Base-by-base conservation (phyloP, 176 grass and related monocot genomes). In the Cenchrus fungigraminus region DNA sequence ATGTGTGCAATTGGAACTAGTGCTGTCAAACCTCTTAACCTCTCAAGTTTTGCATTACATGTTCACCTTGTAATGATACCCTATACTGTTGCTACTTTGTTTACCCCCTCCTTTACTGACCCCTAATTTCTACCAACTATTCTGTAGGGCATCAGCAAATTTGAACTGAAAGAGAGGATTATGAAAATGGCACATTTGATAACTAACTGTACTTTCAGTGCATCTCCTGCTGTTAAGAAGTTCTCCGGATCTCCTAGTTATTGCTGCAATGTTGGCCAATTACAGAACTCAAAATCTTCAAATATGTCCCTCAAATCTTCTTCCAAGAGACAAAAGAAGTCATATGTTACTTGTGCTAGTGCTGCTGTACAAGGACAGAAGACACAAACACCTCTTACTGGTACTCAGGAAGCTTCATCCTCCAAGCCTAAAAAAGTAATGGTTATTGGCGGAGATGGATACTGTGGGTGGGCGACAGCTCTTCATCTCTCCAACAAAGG, bases 391-490 rank as follows among this genome's bases (percentile, higher is more conserved):
- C 79, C 85, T 68, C 81, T 90, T 78, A 85, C 87, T 83, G 82
- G 73, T 13, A 72, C 43, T 79, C 64, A 76, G 74, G 71, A 93
- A 88, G 77, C 64, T 74, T 86, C 91, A 70, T 88, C 76, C 29
- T 86, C 83, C 28, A 98, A 92, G 74, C 74, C 89, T 56, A 92
- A 90, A 80, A 98, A 93, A 51, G 91, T 98, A 20, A 98, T 98
- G 95, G 85, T 98, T 73, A 98, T 98, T n/a, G 95, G 95, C 65
- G 95, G 95, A 72, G 95, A 98, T 91, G 95, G 95, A 6, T 98
- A 98, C 68, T 98, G 95, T 32, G 95, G 95, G 37, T 98, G 95
- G 95, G 93, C 93, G 75, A 98, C 93, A 51, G 93, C 93, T 53
- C 91, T 98, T 86, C 91, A 95, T 82, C 93, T 98, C 72, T 98